Conservation (phyloP, 1,139 yeast genomes). For the Geotrichum candidum region DNA sequence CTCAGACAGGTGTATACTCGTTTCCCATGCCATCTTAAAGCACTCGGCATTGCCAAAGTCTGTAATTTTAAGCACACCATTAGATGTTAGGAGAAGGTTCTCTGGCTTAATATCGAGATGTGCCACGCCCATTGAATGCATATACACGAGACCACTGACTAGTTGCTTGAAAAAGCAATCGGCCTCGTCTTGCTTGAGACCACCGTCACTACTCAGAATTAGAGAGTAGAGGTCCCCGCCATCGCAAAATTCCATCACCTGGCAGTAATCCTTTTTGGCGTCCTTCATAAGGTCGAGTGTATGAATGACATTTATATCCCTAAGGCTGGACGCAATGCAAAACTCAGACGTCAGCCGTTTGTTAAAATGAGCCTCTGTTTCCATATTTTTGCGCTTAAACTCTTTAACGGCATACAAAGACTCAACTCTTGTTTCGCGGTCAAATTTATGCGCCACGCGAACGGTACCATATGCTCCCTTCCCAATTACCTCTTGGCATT, state of each 20-base stretch:
- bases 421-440: constrained; percentile 41
- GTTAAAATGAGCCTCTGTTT: constrained; percentile 53
- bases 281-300: constrained; percentile 84
- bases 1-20: constrained; percentile 69
- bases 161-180: constrained; percentile 94
- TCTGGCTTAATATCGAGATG: constrained; percentile 96
- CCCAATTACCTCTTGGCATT: constrained; percentile 74
- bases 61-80: constrained; percentile 79
- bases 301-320: constrained; percentile 73
- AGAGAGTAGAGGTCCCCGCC: constrained; percentile 92
- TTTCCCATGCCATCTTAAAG: constrained; percentile 96
- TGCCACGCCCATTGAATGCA: constrained; percentile 97
- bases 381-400: constrained; percentile 53
- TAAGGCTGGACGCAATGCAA: constrained; percentile 75
- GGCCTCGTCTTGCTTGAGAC: constrained; percentile 76
- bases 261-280: constrained; percentile 88
- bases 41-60: constrained; percentile 97
- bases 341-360: constrained; percentile 78
- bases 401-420: constrained; percentile 77
- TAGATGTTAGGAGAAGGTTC: constrained; percentile 70
- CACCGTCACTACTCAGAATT: constrained; percentile 74
- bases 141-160: constrained; percentile 83
- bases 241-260: constrained; percentile 93
- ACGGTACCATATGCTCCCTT: constrained; percentile 85
- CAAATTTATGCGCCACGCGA: constrained; percentile 57